These are phyloP conservation scores for Chytriomyces hyalinus DNA, from an alignment of 192 early-diverging fungal species.

Conservation along the genomic window DNA sequence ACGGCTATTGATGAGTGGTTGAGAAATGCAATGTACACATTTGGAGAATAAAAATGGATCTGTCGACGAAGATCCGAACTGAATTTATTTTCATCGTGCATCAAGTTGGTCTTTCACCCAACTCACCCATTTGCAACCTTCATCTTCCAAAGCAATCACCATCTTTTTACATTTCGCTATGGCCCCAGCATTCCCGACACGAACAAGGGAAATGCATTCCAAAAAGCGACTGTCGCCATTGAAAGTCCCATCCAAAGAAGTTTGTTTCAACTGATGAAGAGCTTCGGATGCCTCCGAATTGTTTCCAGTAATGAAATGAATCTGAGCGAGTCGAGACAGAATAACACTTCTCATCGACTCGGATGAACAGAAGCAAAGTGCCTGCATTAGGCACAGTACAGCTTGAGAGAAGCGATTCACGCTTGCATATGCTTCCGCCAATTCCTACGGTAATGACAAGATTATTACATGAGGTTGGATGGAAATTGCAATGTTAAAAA, in stretches of 20 bases:
- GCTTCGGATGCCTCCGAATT: background rate
- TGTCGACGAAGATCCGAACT: too few relatives aligned
- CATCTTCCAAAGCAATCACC: slow-evolving; percentile 19
- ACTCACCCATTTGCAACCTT: slow-evolving; percentile 8
- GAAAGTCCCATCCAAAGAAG: background rate
- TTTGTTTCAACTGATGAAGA: background rate
- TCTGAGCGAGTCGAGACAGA: slow-evolving; percentile 7
- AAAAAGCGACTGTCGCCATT: background rate
- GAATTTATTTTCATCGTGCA: background rate
- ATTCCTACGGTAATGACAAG: slow-evolving; percentile 1
- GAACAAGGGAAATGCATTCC: slow-evolving; percentile 12
- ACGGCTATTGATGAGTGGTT: too few relatives aligned
- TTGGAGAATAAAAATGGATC: too few relatives aligned
- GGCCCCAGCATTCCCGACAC: slow-evolving; percentile 12
- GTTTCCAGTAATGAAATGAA: slow-evolving; percentile 12
- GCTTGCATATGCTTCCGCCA: slow-evolving; percentile 23
- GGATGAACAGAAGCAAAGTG: background rate
- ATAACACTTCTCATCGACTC: background rate
- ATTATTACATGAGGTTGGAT: background rate
- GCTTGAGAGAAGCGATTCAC: slow-evolving; percentile 8
- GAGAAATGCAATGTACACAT: too few relatives aligned
- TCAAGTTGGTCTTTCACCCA: slow-evolving; percentile 10
- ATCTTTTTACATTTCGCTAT: slow-evolving; percentile 6
- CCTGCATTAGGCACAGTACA: slow-evolving; percentile 2
- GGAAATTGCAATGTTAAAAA: background rate